Conservation (phyloP, 345 rosid species). For the Linum tenue region DNA sequence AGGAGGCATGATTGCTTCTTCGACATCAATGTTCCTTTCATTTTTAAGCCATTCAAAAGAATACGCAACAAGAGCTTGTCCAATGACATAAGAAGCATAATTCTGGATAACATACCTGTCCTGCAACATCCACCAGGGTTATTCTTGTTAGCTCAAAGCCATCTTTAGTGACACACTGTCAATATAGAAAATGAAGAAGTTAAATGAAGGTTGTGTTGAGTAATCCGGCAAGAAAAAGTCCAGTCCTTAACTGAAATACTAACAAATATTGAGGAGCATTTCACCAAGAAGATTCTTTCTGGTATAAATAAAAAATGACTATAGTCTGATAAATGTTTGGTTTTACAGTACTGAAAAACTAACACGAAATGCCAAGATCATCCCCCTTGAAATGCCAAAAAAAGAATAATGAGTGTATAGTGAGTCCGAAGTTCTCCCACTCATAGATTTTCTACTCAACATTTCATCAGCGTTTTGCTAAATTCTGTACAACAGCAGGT, state of each 20-base stretch:
- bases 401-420: too few species aligned
- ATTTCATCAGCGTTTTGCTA: too few species aligned
- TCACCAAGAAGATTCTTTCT: not conserved
- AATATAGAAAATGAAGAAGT: constrained; percentile 6
- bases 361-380: too few species aligned
- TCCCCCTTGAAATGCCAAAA: too few species aligned
- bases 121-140: constrained; percentile 71
- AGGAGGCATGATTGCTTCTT: not conserved
- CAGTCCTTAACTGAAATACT: not conserved
- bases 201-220: not conserved
- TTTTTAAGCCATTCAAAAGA: not conserved
- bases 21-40: not conserved
- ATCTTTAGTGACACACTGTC: constrained; percentile 66
- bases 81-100: not conserved
- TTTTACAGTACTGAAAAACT: too few species aligned
- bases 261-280: not conserved
- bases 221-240: not conserved
- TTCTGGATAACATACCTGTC: constrained; percentile 44
- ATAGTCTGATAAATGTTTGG: too few species aligned
- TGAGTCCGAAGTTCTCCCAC: too few species aligned
- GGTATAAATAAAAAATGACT: not conserved
- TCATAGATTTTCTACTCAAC: too few species aligned
- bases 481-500: too few species aligned
- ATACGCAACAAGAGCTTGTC: not conserved
- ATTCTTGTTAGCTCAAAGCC: constrained; percentile 90